Evolutionary conservation across 2,329 filamentous ascomycete species (phyloP).

Genomic region (Epichloe gansuensis): DNA sequence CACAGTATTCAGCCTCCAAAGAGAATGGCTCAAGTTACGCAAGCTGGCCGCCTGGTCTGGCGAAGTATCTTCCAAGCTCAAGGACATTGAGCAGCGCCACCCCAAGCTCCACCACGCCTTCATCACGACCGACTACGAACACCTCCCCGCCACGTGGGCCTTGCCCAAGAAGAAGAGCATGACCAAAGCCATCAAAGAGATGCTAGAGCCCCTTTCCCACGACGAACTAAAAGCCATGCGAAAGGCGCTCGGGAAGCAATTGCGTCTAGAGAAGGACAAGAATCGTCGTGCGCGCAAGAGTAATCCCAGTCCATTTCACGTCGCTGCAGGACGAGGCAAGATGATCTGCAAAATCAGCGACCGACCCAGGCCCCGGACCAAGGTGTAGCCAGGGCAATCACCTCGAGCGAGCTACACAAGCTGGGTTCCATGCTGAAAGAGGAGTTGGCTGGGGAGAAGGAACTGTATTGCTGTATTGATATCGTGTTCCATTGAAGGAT

Average conservation of each 20-base stretch:
- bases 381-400: constrained; percentile 1
- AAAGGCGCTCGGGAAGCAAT: constrained; percentile 10
- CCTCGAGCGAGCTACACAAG: constrained; percentile 1
- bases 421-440: constrained; percentile 4
- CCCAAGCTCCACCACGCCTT: constrained; percentile 30
- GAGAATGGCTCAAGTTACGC: constrained; percentile 37
- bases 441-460: neutral
- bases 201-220: constrained; percentile 18
- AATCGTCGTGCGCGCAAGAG: neutral
- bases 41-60: constrained; percentile 35
- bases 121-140: constrained; percentile 18
- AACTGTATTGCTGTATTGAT: neutral
- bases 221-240: constrained; percentile 16
- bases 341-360: neutral
- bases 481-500: neutral
- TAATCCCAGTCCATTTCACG: constrained; percentile 5
- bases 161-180: constrained; percentile 14
- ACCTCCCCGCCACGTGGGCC: constrained; percentile 15
- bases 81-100: constrained; percentile 25
- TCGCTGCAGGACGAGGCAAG: neutral
- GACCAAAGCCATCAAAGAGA: constrained; percentile 16
- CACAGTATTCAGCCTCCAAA: constrained; percentile 35
- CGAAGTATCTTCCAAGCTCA: constrained; percentile 27
- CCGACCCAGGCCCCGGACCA: neutral
- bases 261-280: constrained; percentile 2